Base-by-base conservation (phyloP, 768 basidiomycete genomes). In the Astraeus odoratus region DNA sequence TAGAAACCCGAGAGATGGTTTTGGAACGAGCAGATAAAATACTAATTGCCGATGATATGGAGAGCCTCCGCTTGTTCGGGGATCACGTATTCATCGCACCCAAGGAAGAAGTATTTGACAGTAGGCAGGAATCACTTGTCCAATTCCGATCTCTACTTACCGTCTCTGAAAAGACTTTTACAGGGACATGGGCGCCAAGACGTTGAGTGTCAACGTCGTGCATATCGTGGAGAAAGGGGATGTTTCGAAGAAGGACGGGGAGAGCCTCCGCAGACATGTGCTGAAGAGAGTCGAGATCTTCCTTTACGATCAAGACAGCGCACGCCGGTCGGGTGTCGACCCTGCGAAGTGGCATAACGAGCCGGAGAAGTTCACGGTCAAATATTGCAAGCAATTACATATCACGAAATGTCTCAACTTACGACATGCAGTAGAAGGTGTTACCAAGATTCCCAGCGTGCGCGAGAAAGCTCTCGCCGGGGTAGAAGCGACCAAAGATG, bases 21-120 rank as follows among this genome's bases (percentile, higher is more conserved):
- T 68, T 94, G 19, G 74, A 78, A 51, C 65, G 63, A 43, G 76
- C 88, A 1, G 69, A 70, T 44, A 72, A 86, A 55, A 77, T 90
- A 10, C 76, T 86, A 25, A 74, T 94, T 40, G 83, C 85, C 10
- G 91, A 97, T 58, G 88, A 94, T 57, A 80, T 80, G 12, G 83
- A 86, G 36, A 68, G 80, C 8, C 76, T 81, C 53, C 80, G 84
- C 47, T 68, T 80, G 15, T 93, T 93, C 57, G 81, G 81, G 8
- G 78, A 80, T 30, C 70, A 72, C 4, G 64, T 93, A 5, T 86
- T 80, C 53, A 75, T 74, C 12, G 85, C 84, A 5, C 84, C 86
- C 1, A 86, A 93, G 60, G 92, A 96, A 61, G 89, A 93, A 53
- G 71, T 87, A 3, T 71, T 96, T 4, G 93, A 96, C 79, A 77